Conservation (phyloP, 192 early-diverging fungal species). For the Pilobolus umbonatus region DNA sequence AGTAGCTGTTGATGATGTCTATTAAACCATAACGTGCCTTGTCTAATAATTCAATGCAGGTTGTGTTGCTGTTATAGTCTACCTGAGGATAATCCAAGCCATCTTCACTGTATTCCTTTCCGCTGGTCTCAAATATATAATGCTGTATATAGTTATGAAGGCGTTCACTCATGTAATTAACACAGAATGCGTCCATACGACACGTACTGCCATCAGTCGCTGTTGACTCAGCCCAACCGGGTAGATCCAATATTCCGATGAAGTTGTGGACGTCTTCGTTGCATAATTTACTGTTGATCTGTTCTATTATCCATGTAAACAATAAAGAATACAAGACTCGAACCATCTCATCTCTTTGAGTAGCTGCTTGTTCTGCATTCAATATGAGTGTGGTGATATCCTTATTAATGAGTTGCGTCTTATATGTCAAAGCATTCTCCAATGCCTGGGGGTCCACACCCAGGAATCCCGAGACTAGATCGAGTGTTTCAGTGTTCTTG, state of each 20-base stretch:
- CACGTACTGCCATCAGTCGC: slow-evolving; percentile 32
- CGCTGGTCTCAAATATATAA: slow-evolving; percentile 66
- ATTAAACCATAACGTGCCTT: slow-evolving; percentile 66
- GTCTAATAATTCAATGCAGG: slow-evolving; percentile 68
- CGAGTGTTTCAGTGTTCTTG: slow-evolving; percentile 69
- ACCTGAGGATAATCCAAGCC: slow-evolving; percentile 40
- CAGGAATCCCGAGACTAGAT: slow-evolving; percentile 74
- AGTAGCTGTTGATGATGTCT: slow-evolving; percentile 47
- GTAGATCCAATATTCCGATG: slow-evolving; percentile 81
- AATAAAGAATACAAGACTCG: slow-evolving; percentile 74
- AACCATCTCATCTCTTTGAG: slow-evolving; percentile 68
- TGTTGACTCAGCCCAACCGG: too few relatives aligned
- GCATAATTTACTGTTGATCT: slow-evolving; percentile 76
- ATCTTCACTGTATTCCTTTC: slow-evolving; percentile 55
- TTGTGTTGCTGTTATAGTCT: slow-evolving; percentile 49
- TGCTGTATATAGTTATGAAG: slow-evolving; percentile 71
- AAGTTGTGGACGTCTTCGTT: slow-evolving; percentile 62
- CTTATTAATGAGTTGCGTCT: slow-evolving; percentile 76
- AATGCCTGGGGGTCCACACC: slow-evolving; percentile 69
- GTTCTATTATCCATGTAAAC: slow-evolving; percentile 81
- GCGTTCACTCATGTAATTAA: slow-evolving; percentile 74
- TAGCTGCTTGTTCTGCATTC: slow-evolving; percentile 62
- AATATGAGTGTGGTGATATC: slow-evolving; percentile 81
- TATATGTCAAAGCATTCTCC: slow-evolving; percentile 73
- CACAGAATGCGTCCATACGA: slow-evolving; percentile 45